These are phyloP conservation scores for Eleusine coracana DNA, from an alignment of 176 grass and related monocot species.

Conservation along the genomic window DNA sequence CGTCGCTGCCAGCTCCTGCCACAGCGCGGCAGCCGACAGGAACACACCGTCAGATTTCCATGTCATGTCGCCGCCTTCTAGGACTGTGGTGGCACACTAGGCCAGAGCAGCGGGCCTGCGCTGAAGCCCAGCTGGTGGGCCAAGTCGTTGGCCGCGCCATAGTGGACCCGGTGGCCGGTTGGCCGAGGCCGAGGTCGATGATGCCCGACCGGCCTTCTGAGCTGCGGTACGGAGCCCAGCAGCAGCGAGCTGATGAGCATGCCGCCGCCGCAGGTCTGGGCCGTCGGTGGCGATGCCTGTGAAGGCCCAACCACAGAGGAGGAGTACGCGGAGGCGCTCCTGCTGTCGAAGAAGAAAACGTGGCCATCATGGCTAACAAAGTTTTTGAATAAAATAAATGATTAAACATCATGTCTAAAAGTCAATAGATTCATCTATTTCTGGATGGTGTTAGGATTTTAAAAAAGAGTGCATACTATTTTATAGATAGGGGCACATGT, in stretches of 20 bases:
- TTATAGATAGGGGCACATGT: too few species aligned
- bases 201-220: slow-evolving; percentile 41
- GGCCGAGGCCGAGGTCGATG: slow-evolving; percentile 31
- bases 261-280: not conserved
- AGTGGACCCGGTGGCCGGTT: not conserved
- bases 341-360: too few species aligned
- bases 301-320: too few species aligned
- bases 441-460: too few species aligned
- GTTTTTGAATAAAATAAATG: too few species aligned
- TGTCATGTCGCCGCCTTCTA: not conserved
- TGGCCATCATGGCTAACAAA: too few species aligned
- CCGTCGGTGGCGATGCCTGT: too few species aligned
- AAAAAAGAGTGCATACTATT: too few species aligned
- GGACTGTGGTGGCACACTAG: not conserved
- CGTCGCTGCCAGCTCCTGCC: slow-evolving; percentile 51
- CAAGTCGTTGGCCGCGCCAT: not conserved
- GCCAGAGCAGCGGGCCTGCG: not conserved
- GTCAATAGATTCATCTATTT: too few species aligned
- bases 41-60: not conserved
- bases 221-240: slow-evolving; percentile 35
- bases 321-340: too few species aligned
- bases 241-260: slow-evolving; percentile 36
- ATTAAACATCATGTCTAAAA: too few species aligned
- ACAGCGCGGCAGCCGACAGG: slow-evolving; percentile 3
- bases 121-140: not conserved